phyloP scores from a whole-genome alignment of 352 stramenopile species.

The Phytophthora megakarya region DNA sequence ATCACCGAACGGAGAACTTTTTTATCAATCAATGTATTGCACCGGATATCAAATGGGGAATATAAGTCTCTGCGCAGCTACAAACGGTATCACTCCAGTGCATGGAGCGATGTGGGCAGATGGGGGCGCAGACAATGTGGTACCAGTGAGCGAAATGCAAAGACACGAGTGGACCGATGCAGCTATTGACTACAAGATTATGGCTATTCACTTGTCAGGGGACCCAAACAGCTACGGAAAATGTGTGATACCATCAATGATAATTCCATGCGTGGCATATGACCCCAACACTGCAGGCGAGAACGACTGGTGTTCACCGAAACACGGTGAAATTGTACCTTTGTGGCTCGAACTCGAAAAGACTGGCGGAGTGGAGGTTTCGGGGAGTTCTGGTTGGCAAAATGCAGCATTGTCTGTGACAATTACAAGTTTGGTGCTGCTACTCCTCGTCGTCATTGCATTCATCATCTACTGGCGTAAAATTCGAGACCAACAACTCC shows the following conservation, averaged over 20 bases:
- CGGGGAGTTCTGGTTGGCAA: conserved; percentile 22
- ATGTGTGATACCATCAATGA: conserved; percentile 51
- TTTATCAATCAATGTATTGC: conserved; percentile 45
- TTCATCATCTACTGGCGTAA: conserved; percentile 25
- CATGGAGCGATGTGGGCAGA: conserved; percentile 54
- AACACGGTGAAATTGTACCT: conserved; percentile 38
- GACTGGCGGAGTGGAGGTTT: not conserved
- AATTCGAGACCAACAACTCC: conserved; percentile 7
- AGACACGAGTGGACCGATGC: conserved; percentile 43
- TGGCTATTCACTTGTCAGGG: conserved; percentile 45
- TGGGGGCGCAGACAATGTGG: conserved; percentile 40
- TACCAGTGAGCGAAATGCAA: conserved; percentile 41
- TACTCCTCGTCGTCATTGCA: conserved; percentile 16
- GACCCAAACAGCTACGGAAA: conserved; percentile 51
- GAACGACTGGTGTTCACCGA: conserved; percentile 36
- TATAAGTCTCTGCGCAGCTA: conserved; percentile 38
- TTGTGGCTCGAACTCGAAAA: conserved; percentile 47
- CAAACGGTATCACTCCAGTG: conserved; percentile 34
- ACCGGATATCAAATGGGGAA: conserved; percentile 39
- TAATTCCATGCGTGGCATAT: conserved; percentile 44
- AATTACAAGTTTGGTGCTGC: conserved; percentile 21
- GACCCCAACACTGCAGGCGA: conserved; percentile 9
- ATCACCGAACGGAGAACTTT: conserved; percentile 38
- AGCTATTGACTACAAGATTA: conserved; percentile 30
- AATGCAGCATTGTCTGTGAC: conserved; percentile 25